Base-by-base conservation (phyloP, 106 monocot genomes). In the Gastrodia elata region DNA sequence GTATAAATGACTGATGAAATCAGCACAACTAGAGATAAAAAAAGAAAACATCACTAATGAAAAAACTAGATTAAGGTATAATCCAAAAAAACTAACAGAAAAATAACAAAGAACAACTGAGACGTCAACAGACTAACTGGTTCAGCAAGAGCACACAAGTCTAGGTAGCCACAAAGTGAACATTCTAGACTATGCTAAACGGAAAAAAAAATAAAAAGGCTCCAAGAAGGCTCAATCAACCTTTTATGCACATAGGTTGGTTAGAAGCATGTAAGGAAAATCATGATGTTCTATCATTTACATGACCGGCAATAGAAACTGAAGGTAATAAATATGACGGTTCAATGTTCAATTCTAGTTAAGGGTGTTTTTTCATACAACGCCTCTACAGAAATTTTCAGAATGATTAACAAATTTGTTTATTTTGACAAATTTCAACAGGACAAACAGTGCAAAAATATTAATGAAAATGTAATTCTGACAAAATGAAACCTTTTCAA, bases 401-500 rank as follows among this genome's bases (percentile, higher is more conserved):
- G 30, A 61, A 61, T 30, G 30, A 61, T 61, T 0, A 44, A 44
- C 61, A 32, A 61, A 30, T 13, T 32, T 30, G 61, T 61, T 30
- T 28, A 61, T 32, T 61, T 30, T 27, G 30, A 32, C 27, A 61
- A 61, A 61, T 30, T 32, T 32, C 28, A 61, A 11, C 43, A 44
- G 15, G 43, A 44, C 8, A 44, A 44, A 15, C 43, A 44, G 8
- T 44, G 15, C 43, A 11, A 4, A 44, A 61, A 30, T 5, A 67
- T 35, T 67, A 4, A 67, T 5, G 20, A 20, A 67, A 35, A 38
- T 38, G 39, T 6, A 8, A 55, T 13, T 26, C 9, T 61, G 32
- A 61, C 32, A 13, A 32, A 0, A 13, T 65, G 35, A 28, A 75
- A 94, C 94, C 91, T 87, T 81, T 75, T 56, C 57, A 65, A 94